phyloP scores from a whole-genome alignment of 2,329 filamentous ascomycete species.

The Talaromyces islandicus region DNA sequence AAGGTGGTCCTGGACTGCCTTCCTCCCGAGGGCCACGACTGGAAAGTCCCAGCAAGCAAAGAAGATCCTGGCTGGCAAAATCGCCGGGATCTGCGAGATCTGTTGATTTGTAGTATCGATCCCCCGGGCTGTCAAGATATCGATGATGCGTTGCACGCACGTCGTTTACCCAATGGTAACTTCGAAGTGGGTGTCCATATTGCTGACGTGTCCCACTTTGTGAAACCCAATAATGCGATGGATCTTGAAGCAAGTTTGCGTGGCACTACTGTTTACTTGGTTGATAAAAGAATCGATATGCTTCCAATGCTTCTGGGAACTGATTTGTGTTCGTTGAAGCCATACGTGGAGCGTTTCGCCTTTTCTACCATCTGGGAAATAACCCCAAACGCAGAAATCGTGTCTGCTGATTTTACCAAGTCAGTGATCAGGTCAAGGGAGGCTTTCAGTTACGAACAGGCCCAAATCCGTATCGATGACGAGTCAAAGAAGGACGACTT shows the following conservation, averaged over 20 bases:
- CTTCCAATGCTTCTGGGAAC: conserved; percentile 93
- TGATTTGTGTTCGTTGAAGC: conserved; percentile 92
- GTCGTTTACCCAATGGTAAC: conserved; percentile 81
- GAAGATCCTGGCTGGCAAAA: conserved; percentile 84
- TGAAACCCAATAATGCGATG: conserved; percentile 96
- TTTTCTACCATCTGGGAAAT: conserved; percentile 89
- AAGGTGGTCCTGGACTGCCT: conserved; percentile 93
- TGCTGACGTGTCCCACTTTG: conserved; percentile 98
- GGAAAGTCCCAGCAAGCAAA: conserved; percentile 76
- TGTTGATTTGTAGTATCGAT: conserved; percentile 95
- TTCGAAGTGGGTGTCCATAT: conserved; percentile 97
- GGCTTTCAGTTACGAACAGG: conserved; percentile 96
- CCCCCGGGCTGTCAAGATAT: conserved; percentile 96
- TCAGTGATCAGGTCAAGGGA: conserved; percentile 95
- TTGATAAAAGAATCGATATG: conserved; percentile 99
- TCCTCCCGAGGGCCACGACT: conserved; percentile 84
- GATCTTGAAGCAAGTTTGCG: conserved; percentile 89
- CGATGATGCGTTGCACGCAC: conserved; percentile 90
- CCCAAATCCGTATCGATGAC: conserved; percentile 91
- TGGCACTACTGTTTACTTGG: conserved; percentile 93
- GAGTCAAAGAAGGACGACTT: conserved; percentile 79
- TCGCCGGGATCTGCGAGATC: conserved; percentile 72
- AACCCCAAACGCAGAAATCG: conserved; percentile 74
- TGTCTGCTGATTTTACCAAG: conserved; percentile 85
- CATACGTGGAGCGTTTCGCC: conserved; percentile 89